Percentiles rank a stretch among this genome's conserved stretches.
Conservation (phyloP, 768 basidiomycete genomes). For the Suillus cothurnatus region DNA sequence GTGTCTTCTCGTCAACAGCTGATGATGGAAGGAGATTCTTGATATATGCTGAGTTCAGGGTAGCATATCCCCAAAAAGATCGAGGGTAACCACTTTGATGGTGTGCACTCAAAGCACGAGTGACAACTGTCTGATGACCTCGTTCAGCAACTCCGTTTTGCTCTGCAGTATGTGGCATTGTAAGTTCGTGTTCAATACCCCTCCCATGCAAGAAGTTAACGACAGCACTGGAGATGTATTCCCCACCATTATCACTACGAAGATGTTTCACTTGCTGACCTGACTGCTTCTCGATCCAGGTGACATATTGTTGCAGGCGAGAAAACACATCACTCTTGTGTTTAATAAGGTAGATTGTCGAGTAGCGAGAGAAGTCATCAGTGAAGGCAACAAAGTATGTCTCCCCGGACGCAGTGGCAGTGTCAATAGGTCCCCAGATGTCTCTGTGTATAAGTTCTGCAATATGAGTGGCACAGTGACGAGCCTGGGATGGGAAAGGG, state of each 20-base stretch:
- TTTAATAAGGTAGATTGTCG: no score
- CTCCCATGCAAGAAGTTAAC: background rate
- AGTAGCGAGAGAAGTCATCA: no score
- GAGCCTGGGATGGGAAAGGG: background rate
- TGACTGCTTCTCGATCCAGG: background rate
- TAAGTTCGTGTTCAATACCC: constrained; percentile 2
- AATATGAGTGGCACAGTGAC: background rate
- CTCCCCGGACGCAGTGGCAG: no score
- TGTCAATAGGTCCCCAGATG: no score
- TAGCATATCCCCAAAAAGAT: constrained; percentile 28
- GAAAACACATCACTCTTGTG: no score
- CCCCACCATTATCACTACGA: constrained; percentile 15
- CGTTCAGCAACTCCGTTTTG: constrained; percentile 35
- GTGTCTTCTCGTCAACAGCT: constrained; percentile 20
- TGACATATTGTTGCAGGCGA: background rate
- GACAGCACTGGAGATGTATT: constrained; percentile 9
- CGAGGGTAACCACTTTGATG: constrained; percentile 25
- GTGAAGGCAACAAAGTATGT: no score
- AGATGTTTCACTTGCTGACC: constrained; percentile 6
- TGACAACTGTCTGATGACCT: constrained; percentile 28
- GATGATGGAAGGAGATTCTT: constrained; percentile 21
- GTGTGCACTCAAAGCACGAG: constrained; percentile 20
- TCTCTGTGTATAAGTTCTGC: no score
- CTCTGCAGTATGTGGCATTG: constrained; percentile 6
- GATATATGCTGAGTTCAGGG: constrained; percentile 23